phyloP scores from a whole-genome alignment of 148 eudicot species.

The Oxyria digyna region DNA sequence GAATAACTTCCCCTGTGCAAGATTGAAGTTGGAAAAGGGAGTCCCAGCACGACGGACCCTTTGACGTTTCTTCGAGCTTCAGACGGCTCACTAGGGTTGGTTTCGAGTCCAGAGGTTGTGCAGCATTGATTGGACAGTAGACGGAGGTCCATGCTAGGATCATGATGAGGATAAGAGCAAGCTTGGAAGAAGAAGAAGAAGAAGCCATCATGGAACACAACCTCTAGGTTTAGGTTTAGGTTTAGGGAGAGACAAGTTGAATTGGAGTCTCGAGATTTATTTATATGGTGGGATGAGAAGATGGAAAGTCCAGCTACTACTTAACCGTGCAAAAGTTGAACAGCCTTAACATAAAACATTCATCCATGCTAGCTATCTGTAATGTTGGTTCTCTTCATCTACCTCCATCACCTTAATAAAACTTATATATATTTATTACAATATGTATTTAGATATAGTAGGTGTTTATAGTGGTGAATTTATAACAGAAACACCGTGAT shows the following conservation, averaged over 20 bases:
- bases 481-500: no score
- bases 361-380: not conserved
- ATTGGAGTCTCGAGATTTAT: not conserved
- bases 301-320: not conserved
- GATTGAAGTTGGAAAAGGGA: no score
- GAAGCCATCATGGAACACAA: not conserved
- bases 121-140: not conserved
- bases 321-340: not conserved
- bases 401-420: not conserved
- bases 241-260: not conserved
- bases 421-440: not conserved
- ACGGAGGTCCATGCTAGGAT: not conserved
- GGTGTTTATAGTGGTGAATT: no score
- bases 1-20: no score
- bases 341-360: not conserved
- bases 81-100: not conserved
- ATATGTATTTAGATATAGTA: no score
- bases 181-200: no score
- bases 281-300: not conserved
- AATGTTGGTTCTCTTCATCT: not conserved
- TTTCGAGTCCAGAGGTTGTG: not conserved
- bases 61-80: conserved; percentile 15
- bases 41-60: conserved; percentile 34
- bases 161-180: not conserved
- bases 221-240: not conserved